Percentiles rank a stretch among this genome's conserved stretches.
These are phyloP conservation scores for Candida freyschussii DNA, from an alignment of 1,139 yeast genomes.

Conservation along the genomic window DNA sequence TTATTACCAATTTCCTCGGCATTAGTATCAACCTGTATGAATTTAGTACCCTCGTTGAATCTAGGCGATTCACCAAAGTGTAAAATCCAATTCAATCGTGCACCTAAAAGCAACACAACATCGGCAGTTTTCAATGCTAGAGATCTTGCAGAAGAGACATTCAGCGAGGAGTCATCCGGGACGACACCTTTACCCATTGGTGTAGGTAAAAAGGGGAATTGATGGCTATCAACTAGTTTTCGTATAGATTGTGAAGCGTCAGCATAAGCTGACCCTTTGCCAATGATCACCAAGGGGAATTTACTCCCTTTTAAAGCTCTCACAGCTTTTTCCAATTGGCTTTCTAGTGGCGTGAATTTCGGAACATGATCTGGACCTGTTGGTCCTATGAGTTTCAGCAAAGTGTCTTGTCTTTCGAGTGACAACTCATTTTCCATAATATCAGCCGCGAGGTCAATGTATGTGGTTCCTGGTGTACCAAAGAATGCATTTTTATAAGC, in stretches of 20 bases:
- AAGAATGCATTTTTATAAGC: conserved; percentile 44
- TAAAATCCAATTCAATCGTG: conserved; percentile 62
- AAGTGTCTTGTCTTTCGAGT: neutral
- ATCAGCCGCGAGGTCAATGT: conserved; percentile 61
- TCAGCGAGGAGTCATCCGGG: conserved; percentile 41
- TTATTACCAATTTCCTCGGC: conserved; percentile 50
- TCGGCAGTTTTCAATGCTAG: conserved; percentile 50
- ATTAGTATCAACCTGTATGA: conserved; percentile 52
- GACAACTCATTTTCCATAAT: conserved; percentile 36
- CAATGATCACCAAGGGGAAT: conserved; percentile 53
- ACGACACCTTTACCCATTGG: conserved; percentile 75
- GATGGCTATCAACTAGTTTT: conserved; percentile 35
- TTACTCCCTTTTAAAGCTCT: conserved; percentile 30
- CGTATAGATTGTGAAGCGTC: conserved; percentile 37
- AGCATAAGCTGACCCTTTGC: conserved; percentile 55
- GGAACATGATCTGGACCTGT: conserved; percentile 26
- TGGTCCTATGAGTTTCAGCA: conserved; percentile 8
- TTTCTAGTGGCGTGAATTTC: conserved; percentile 36
- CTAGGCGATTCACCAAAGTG: conserved; percentile 57
- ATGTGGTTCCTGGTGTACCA: conserved; percentile 56
- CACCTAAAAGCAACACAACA: conserved; percentile 53
- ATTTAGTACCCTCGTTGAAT: conserved; percentile 38
- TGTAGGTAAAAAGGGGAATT: conserved; percentile 56
- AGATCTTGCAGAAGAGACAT: conserved; percentile 57
- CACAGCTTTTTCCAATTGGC: conserved; percentile 34